Evolutionary conservation across 495 filamentous ascomycete species (phyloP), one percentile per base, ranked within the genome.

Genomic region (Penicillium taxi): DNA sequence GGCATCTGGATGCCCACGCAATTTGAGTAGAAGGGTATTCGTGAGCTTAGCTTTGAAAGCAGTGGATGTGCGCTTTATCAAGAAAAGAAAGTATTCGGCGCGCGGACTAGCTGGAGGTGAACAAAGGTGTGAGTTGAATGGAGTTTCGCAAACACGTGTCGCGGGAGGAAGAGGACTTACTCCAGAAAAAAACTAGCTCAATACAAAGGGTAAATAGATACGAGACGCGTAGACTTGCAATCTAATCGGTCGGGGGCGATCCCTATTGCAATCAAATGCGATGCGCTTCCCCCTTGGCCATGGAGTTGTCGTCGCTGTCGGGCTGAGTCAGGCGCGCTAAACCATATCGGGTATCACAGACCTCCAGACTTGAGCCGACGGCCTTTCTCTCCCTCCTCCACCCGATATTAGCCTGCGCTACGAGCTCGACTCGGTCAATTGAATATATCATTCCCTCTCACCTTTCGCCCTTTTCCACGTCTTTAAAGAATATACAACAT

Each of bases 401-500:
- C 45, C 42, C 42, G 35, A 35, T 43, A 37, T 29, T 49, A 39
- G 39, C 24, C 41, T 35, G 23, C 27, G 19, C 15, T 20, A 29
- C 42, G 15, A 35, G 34, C 23, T 29, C 15, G 29, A 35, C 11
- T 29, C 21, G 15, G 20, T 44, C 36, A 32, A 26, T 41, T 35
- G 41, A 28, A 16, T 36, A 27, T 23, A 41, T 30, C 6, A 9
- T 13, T 37, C 21, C 20, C 26, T 15, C 4, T 8, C 15, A 11
- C 15, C 38, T 44, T 19, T 15, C 14, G 20, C 35, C 30, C 20
- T 13, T 22, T 22, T 26, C 15, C 12, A n/a, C 11, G 24, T 15
- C 27, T 26, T 37, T 24, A 29, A 34, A 11, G 17, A 41, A 30
- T 26, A 7, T 38, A 40, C 73, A 74, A 53, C 32, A 96, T 96